Conservation (phyloP, 164 flowering plant species). For the Kalanchoe fedtschenkoi region DNA sequence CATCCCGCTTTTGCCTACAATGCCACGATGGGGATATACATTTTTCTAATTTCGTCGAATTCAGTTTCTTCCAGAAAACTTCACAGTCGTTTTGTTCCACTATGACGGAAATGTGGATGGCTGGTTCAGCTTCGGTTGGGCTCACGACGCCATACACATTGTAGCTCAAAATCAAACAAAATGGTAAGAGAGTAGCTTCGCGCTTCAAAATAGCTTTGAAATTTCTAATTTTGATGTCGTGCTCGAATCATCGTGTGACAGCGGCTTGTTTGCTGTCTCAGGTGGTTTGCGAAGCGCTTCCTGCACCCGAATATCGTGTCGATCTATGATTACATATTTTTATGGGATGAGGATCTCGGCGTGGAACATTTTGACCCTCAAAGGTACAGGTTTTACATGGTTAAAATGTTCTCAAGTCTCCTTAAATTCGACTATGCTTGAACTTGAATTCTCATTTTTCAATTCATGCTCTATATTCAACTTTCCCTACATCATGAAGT, state of each 20-base stretch:
- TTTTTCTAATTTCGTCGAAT: constrained; percentile 31
- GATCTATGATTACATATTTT: constrained; percentile 78
- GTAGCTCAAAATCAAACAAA: constrained; percentile 89
- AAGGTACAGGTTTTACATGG: constrained; percentile 37
- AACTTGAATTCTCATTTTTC: not conserved
- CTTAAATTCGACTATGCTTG: not conserved
- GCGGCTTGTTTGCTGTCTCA: constrained; percentile 18
- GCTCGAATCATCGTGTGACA: not conserved
- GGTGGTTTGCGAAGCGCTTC: constrained; percentile 99
- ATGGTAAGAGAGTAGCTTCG: constrained; percentile 39
- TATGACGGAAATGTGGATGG: constrained; percentile 79
- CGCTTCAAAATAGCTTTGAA: not conserved
- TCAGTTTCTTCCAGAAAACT: constrained; percentile 94
- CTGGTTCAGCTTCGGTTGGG: constrained; percentile 85
- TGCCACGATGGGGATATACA: not conserved
- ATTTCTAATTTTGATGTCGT: not conserved
- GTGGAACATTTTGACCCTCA: constrained; percentile 70
- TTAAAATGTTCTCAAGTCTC: not conserved
- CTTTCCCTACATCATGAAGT: not conserved
- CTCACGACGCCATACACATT: constrained; percentile 58
- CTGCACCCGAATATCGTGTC: constrained; percentile 83
- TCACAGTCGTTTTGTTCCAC: constrained; percentile 78
- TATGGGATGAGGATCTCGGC: constrained; percentile 99
- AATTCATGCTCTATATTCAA: too few species aligned
- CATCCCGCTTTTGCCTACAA: not conserved